Evolutionary conservation across 2,329 filamentous ascomycete species (phyloP), one percentile per base, ranked within the genome.

Genomic region (Aspergillus pseudoterreus): DNA sequence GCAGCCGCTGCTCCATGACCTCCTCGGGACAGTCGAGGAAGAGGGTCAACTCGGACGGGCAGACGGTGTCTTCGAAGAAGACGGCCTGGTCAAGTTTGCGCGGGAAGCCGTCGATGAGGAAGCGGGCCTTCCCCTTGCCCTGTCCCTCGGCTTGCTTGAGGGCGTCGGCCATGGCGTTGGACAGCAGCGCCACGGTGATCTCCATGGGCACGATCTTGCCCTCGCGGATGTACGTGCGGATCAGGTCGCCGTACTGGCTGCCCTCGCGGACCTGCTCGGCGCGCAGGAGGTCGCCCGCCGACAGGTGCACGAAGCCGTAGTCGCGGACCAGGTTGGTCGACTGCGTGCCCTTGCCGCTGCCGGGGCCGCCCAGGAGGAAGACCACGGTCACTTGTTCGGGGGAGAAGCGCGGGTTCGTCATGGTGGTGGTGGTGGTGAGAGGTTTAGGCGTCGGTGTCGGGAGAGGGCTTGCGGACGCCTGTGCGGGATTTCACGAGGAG

Each of bases 161-260:
- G 11, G 82, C 79, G 8, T 81, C 83, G 51, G 79, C 80, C 90
- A 99, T 97, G 52, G 92, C 90, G 72, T 96, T 95, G 75, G 96
- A 92, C 41, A 99, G 82, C 33, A 99, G 77, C 64, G 92, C 87
- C 53, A 99, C 87, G 4, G 94, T 99, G 46, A 97, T 91, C 73
- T 97, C 92, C 90, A 96, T 95, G n/a, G 94, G 94, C 57, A 99
- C 94, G 71, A 99, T 99, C 63, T 85, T 85, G 53, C 94, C 94
- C 70, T 99, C 87, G 68, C 87, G 89, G 79, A 99, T 99, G 77
- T 94, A 92, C 62, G 87, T 82, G 70, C 87, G 87, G 81, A 99
- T 99, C 75, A 97, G 81, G 59, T 91, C 84, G 69, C 94, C 94
- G 71, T 95, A 97, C 73, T 96, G 80, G 58, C 85, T 90, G 52